Conservation (phyloP, 768 basidiomycete species). For the Kondoa malvinella region DNA sequence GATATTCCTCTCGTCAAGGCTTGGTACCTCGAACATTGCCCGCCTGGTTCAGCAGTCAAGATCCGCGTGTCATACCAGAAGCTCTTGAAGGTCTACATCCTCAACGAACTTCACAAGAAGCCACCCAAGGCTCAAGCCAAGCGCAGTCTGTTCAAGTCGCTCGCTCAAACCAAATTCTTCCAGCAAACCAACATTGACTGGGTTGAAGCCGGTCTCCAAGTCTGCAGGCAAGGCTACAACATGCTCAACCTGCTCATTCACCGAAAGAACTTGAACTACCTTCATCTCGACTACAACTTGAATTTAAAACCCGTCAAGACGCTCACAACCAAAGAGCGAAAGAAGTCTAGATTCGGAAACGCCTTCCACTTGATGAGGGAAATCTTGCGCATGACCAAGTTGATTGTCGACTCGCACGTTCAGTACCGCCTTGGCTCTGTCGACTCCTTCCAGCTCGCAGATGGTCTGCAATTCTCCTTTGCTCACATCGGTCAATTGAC, state of each 20-base stretch:
- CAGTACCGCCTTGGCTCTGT: conserved; percentile 97
- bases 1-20: conserved; percentile 92
- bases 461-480: conserved; percentile 95
- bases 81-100: conserved; percentile 73
- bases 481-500: conserved; percentile 93
- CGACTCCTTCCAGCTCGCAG: conserved; percentile 96
- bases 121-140: conserved; percentile 94
- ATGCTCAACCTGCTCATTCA: conserved; percentile 98
- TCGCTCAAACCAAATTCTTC: conserved; percentile 89
- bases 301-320: conserved; percentile 90
- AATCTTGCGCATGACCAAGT: conserved; percentile 90
- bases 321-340: conserved; percentile 94
- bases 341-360: conserved; percentile 99
- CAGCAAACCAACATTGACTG: conserved; percentile 94
- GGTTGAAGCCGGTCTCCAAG: conserved; percentile 97
- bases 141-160: conserved; percentile 86
- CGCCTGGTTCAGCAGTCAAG: conserved; percentile 88
- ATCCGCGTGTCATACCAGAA: conserved; percentile 99
- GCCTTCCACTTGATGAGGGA: conserved; percentile 97
- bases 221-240: conserved; percentile 97
- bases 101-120: conserved; percentile 78
- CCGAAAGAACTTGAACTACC: conserved; percentile 64
- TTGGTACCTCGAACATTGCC: conserved; percentile 98
- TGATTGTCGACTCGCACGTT: conserved; percentile 96
- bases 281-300: conserved; percentile 96